Conservation (phyloP, 2,329 filamentous ascomycete species). For the Cercospora citrullina region DNA sequence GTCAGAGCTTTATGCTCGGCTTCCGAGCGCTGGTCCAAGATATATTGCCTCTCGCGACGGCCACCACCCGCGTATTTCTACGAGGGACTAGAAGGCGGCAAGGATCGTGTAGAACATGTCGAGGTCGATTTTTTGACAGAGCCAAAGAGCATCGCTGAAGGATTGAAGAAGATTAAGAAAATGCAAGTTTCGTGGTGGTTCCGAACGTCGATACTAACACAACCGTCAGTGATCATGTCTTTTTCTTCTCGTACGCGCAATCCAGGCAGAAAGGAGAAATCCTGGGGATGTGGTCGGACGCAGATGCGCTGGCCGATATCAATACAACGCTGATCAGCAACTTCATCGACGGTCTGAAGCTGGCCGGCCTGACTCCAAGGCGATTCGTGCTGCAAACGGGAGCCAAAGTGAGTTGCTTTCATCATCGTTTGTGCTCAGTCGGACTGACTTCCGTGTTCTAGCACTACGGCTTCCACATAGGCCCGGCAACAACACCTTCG, state of each 20-base stretch:
- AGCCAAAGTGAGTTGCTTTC: conserved; percentile 39
- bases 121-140: conserved; percentile 37
- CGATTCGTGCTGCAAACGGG: conserved; percentile 52
- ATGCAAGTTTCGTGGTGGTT: conserved; percentile 7
- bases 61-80: conserved; percentile 41
- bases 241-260: conserved; percentile 56
- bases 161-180: conserved; percentile 24
- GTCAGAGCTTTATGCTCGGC: conserved; percentile 48
- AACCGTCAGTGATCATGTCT: conserved; percentile 44
- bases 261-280: conserved; percentile 31
- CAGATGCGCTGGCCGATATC: conserved; percentile 43
- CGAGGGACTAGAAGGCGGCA: conserved; percentile 16
- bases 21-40: conserved; percentile 51
- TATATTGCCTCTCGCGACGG: conserved; percentile 51
- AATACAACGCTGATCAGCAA: conserved; percentile 22
- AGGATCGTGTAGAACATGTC: conserved; percentile 26
- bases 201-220: neutral
- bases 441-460: neutral
- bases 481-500: conserved; percentile 45
- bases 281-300: conserved; percentile 24
- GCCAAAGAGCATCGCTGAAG: conserved; percentile 37
- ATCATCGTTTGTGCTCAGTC: neutral
- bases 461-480: conserved; percentile 52
- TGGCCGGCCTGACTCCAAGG: conserved; percentile 39
- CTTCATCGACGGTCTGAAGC: conserved; percentile 20